Evolutionary conservation across 2,329 filamentous ascomycete genomes (phyloP).

Genomic region (Alternaria sp.): DNA sequence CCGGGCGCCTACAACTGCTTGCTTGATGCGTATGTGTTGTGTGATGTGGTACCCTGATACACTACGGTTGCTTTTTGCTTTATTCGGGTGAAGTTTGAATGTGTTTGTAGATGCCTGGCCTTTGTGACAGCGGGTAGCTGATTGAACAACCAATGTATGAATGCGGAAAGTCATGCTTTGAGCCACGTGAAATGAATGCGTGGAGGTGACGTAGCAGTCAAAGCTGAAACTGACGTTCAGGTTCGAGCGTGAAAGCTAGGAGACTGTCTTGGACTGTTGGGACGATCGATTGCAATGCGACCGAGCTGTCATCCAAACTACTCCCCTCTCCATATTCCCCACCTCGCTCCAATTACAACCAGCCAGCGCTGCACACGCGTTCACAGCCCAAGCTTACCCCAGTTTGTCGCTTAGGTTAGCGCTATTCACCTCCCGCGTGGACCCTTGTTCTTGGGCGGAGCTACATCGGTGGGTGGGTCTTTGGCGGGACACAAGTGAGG

Average conservation of each 20-base stretch:
- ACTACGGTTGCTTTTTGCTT: neutral
- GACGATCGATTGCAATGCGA: neutral
- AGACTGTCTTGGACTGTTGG: neutral
- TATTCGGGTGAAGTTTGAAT: neutral
- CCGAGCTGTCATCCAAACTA: neutral
- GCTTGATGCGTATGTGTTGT: neutral
- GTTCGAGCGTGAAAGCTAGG: neutral
- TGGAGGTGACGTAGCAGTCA: neutral
- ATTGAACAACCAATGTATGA: neutral
- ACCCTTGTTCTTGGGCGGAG: conserved; percentile 8
- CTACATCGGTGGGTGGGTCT: conserved; percentile 1
- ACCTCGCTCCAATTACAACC: neutral
- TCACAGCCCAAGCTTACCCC: conserved; percentile 9
- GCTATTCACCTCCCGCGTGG: conserved; percentile 3
- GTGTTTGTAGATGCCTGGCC: neutral
- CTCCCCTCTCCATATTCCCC: neutral
- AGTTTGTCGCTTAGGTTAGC: conserved; percentile 10
- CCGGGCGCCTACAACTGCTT: neutral
- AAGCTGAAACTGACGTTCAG: neutral
- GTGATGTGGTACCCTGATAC: neutral
- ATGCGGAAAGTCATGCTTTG: neutral
- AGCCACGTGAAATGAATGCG: neutral
- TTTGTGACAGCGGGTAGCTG: neutral
- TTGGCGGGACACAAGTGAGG: conserved; percentile 20
- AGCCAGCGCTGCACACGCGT: conserved; percentile 7